Percentiles rank a stretch among this genome's conserved stretches.
phyloP scores from a whole-genome alignment of 2,329 filamentous ascomycete genomes.

The Dactylellina leptospora region DNA sequence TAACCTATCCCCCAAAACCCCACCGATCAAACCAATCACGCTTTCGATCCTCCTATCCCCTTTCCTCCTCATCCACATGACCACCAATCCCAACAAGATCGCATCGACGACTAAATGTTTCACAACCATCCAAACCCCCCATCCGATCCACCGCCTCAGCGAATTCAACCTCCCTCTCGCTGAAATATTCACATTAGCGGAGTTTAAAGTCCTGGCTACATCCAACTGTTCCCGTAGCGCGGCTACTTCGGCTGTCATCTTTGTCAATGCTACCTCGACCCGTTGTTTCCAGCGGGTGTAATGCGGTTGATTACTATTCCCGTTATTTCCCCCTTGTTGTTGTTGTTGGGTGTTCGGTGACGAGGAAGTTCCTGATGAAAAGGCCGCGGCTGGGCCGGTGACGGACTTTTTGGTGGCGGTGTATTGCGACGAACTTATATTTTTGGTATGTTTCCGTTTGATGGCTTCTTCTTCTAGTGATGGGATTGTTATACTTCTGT shows the following conservation, averaged over 20 bases:
- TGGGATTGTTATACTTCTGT: slow-evolving; percentile 1
- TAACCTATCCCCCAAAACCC: slow-evolving; percentile 42
- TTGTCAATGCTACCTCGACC: slow-evolving; percentile 84
- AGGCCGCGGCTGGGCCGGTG: slow-evolving; percentile 27
- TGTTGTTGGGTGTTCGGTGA: slow-evolving; percentile 45
- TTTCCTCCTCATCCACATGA: slow-evolving; percentile 76
- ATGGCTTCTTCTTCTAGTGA: neutral
- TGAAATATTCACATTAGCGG: slow-evolving; percentile 74
- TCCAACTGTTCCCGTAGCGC: slow-evolving; percentile 88
- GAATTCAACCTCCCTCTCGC: slow-evolving; percentile 69
- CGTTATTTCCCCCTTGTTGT: slow-evolving; percentile 44
- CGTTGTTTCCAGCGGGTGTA: slow-evolving; percentile 77
- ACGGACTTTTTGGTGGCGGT: slow-evolving; percentile 30
- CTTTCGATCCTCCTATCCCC: slow-evolving; percentile 76
- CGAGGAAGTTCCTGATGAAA: slow-evolving; percentile 51
- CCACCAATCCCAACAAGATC: slow-evolving; percentile 70
- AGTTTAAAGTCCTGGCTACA: slow-evolving; percentile 59
- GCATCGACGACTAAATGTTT: slow-evolving; percentile 80
- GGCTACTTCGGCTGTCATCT: slow-evolving; percentile 90
- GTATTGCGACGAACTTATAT: slow-evolving; percentile 32
- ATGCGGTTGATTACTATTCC: slow-evolving; percentile 55
- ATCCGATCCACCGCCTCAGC: slow-evolving; percentile 74
- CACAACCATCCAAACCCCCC: slow-evolving; percentile 73
- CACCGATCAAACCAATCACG: slow-evolving; percentile 24
- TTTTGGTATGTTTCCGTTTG: slow-evolving; percentile 18